phyloP scores from a whole-genome alignment of 768 basidiomycete genomes.

The Podaxis sp. region DNA sequence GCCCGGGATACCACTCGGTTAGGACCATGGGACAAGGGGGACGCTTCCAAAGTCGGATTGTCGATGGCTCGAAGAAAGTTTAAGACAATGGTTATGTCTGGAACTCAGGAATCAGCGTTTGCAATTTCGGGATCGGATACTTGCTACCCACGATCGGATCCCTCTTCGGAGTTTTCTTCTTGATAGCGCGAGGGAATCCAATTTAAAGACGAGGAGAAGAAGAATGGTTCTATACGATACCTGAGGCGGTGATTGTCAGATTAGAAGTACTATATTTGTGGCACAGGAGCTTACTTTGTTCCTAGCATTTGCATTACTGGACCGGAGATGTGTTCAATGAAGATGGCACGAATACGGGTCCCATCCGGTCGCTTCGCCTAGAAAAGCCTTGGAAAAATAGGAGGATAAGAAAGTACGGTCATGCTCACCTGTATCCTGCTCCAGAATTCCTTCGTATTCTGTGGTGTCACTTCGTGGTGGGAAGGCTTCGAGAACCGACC shows the following conservation, averaged over 20 bases:
- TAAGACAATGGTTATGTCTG: conserved; percentile 51
- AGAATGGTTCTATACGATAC: conserved; percentile 56
- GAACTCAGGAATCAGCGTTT: background rate
- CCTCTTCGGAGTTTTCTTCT: conserved; percentile 33
- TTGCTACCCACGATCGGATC: conserved; percentile 42
- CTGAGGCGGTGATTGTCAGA: conserved; percentile 20
- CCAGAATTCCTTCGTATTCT: conserved; percentile 29
- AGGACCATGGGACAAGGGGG: background rate
- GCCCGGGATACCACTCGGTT: conserved; percentile 1
- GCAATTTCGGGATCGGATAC: background rate
- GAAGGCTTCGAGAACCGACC: conserved; percentile 31
- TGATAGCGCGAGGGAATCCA: conserved; percentile 64
- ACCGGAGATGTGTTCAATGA: conserved; percentile 45
- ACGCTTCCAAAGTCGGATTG: background rate
- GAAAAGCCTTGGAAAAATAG: background rate
- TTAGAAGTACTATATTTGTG: background rate
- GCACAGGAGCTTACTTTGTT: conserved; percentile 28
- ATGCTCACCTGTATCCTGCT: conserved; percentile 13
- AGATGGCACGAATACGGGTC: conserved; percentile 41
- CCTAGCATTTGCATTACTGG: conserved; percentile 54
- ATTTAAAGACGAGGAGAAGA: conserved; percentile 54
- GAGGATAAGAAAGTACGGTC: background rate
- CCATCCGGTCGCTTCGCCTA: conserved; percentile 10
- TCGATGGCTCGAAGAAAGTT: conserved; percentile 36
- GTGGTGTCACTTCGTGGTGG: conserved; percentile 1